Base-by-base conservation (phyloP, 2,329 filamentous ascomycete genomes). In the Diaporthe eres region DNA sequence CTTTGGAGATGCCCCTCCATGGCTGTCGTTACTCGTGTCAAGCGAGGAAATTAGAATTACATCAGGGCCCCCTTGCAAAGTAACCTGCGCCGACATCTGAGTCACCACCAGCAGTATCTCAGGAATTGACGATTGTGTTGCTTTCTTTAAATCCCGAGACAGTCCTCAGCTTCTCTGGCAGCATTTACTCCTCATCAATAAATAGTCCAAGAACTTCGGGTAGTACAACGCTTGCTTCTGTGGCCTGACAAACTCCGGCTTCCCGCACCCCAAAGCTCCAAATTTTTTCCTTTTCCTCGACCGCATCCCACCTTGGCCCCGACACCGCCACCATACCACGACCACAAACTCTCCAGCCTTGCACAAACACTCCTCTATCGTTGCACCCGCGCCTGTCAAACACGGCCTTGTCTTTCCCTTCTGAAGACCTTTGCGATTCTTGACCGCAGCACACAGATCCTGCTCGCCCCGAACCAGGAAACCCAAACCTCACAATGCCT, bases 401-500 rank as follows among this genome's bases (percentile, higher is more conserved):
- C 63, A 71, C 72, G 57, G 42, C 15, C 31, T 57, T n/a, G 57
- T 51, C 34, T 4, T 44, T n/a, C 17, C n/a, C 55, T 49, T 25
- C 42, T 39, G 25, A 8, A 39, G 12, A 53, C 19, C 34, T 31
- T 7, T 57, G 49, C 72, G 71, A 31, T 17, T 55, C 42, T 65
- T 60, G 49, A 63, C 57, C 55, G 51, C 53, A 25, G 58, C 51
- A 61, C 61, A 71, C 71, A 72, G 53, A 71, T 58, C 65, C 53
- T 65, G 60, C 72, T 60, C 28, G 12, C 34, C 51, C 34, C 51
- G 49, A 71, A 53, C 61, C 51, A 58, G 71, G 44, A 76, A 75
- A 71, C 37, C 63, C 53, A 71, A 37, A 55, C 60, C 19, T 55
- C 77, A 84, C 71, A 63, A 87, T 88, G 86, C 83, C 86, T 76